These are phyloP conservation scores for Cydonia oblonga DNA, from an alignment of 331 rosid genomes.

Conservation along the genomic window DNA sequence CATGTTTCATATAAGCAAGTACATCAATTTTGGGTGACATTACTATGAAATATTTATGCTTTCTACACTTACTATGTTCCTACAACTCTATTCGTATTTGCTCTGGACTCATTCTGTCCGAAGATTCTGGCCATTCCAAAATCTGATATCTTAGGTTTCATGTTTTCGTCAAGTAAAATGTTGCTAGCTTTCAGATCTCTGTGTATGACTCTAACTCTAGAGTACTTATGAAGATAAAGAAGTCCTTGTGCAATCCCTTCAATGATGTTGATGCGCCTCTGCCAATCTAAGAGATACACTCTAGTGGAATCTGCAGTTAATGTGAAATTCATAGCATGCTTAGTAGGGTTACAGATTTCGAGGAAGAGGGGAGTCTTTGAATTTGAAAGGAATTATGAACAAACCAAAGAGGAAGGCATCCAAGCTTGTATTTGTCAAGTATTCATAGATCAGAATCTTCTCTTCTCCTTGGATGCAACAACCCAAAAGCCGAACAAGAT, in stretches of 20 bases:
- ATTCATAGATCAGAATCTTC: conserved; percentile 19
- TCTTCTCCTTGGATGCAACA: conserved; percentile 21
- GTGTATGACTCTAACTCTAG: conserved; percentile 15
- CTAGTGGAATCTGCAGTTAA: conserved; percentile 9
- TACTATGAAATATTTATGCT: neutral
- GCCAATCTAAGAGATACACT: conserved; percentile 14
- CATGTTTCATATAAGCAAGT: neutral
- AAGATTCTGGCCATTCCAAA: conserved; percentile 30
- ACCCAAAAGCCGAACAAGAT: conserved; percentile 19
- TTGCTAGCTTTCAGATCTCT: conserved; percentile 6
- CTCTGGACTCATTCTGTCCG: conserved; percentile 16
- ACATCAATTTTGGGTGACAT: neutral
- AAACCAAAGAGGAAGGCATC: conserved; percentile 19
- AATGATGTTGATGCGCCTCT: conserved; percentile 5
- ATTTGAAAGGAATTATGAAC: neutral
- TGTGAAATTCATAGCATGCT: neutral
- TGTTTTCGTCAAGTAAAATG: conserved; percentile 12
- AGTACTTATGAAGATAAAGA: conserved; percentile 22
- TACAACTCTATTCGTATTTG: conserved; percentile 17
- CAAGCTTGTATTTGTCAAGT: conserved; percentile 20
- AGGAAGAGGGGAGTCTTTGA: neutral
- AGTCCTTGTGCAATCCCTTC: conserved; percentile 25
- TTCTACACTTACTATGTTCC: conserved; percentile 18
- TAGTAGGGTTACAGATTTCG: neutral
- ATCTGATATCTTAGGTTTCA: conserved; percentile 24